These are phyloP conservation scores for Coelastrella sp. DNA, from an alignment of 139 green algal species.

Conservation along the genomic window DNA sequence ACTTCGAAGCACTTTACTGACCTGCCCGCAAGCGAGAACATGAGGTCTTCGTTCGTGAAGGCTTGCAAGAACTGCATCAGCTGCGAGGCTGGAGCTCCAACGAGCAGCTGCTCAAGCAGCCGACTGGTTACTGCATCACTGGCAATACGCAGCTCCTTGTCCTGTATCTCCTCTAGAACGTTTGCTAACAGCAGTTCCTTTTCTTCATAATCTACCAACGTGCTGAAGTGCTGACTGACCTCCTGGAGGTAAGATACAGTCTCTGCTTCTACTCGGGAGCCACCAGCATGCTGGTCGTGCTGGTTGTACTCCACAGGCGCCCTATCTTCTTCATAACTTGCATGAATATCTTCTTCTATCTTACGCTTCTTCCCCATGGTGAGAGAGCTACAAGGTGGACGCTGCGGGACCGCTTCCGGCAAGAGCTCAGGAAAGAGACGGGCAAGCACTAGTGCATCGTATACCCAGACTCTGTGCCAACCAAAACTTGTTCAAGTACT, in stretches of 20 bases:
- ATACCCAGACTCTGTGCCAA: no score
- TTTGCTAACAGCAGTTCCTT: conserved; percentile 71
- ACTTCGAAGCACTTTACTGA: no score
- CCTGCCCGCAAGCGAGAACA: conserved; percentile 58
- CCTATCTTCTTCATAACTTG: not conserved
- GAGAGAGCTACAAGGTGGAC: no score
- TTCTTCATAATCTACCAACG: conserved; percentile 74
- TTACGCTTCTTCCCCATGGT: conserved; percentile 18
- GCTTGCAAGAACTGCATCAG: conserved; percentile 58
- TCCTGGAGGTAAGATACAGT: conserved; percentile 21
- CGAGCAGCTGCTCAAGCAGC: conserved; percentile 77
- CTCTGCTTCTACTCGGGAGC: conserved; percentile 19
- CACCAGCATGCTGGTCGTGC: not conserved
- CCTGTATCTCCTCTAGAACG: conserved; percentile 71
- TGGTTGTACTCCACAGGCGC: not conserved
- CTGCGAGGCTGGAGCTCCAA: conserved; percentile 37
- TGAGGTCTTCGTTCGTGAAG: conserved; percentile 47
- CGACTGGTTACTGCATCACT: conserved; percentile 63
- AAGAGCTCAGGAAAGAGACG: no score
- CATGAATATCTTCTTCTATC: not conserved
- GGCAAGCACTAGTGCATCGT: no score
- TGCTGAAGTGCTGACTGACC: not conserved
- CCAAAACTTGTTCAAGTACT: no score
- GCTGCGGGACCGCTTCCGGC: no score
- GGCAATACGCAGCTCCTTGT: conserved; percentile 63